phyloP scores from a whole-genome alignment of 2,329 filamentous ascomycete species.

The Blumeriella jaapii region DNA sequence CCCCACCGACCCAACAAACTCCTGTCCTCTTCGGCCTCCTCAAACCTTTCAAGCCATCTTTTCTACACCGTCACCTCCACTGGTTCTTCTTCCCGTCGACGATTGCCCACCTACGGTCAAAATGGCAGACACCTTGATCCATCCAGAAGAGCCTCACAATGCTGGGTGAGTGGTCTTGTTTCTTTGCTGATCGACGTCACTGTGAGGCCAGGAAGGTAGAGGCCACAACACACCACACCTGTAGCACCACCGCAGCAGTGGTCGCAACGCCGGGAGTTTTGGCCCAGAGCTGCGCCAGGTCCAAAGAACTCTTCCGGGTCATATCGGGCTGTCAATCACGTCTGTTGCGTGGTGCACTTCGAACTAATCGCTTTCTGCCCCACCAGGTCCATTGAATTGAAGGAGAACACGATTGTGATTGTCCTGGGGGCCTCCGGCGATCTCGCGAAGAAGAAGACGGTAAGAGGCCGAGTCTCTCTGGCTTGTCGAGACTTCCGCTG shows the following conservation, averaged over 20 bases:
- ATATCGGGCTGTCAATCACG: conserved; percentile 15
- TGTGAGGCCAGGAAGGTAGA: too few relatives aligned
- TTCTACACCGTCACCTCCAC: conserved; percentile 8
- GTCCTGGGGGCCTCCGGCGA: conserved; percentile 96
- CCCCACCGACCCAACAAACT: conserved; percentile 14
- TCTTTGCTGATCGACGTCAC: conserved; percentile 22
- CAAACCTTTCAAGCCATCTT: conserved; percentile 13
- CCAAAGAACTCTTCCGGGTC: not conserved
- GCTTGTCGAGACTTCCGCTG: conserved; percentile 9
- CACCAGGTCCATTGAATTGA: conserved; percentile 77
- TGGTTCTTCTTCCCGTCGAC: conserved; percentile 1
- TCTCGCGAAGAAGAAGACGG: conserved; percentile 99
- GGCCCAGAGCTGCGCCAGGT: conserved; percentile 7
- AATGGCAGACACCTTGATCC: conserved; percentile 41
- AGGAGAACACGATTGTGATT: conserved; percentile 95
- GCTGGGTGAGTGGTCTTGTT: conserved; percentile 36
- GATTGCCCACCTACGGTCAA: conserved; percentile 8
- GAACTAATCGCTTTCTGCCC: conserved; percentile 29
- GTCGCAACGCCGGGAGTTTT: conserved; percentile 1
- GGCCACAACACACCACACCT: too few relatives aligned
- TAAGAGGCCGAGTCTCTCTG: conserved; percentile 32
- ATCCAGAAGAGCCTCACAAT: conserved; percentile 36
- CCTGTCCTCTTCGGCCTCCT: conserved; percentile 3
- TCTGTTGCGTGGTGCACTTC: conserved; percentile 17
- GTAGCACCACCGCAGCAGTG: too few relatives aligned